Percentiles rank a stretch among this genome's conserved stretches.
These are phyloP conservation scores for Steccherinum ochraceum DNA, from an alignment of 768 basidiomycete genomes.

Conservation along the genomic window DNA sequence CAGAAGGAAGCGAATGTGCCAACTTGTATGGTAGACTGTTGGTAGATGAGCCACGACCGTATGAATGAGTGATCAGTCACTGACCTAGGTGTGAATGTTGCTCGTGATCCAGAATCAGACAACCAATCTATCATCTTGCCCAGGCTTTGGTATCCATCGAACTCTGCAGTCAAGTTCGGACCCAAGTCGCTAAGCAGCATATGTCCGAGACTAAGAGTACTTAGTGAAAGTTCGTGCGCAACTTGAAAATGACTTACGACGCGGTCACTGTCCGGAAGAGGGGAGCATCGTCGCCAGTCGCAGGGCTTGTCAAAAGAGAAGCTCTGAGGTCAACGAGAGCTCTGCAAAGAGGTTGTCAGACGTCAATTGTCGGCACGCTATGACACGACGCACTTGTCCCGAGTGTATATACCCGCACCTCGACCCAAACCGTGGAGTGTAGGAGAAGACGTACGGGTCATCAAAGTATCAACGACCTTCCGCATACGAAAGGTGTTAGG, in stretches of 20 bases:
- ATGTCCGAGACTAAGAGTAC: slow-evolving; percentile 53
- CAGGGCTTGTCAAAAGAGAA: slow-evolving; percentile 4
- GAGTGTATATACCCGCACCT: slow-evolving; percentile 28
- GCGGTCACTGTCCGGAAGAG: slow-evolving; percentile 13
- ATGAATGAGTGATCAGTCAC: no score
- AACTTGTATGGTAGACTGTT: slow-evolving; percentile 31
- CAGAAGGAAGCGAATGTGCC: slow-evolving; percentile 23
- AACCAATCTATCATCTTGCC: background rate
- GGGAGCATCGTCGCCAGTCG: background rate
- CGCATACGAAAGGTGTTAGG: slow-evolving; percentile 52
- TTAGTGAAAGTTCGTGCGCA: no score
- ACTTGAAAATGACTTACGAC: slow-evolving; percentile 20
- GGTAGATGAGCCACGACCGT: no score
- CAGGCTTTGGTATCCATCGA: background rate
- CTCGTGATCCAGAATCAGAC: background rate
- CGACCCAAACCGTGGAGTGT: slow-evolving; percentile 27
- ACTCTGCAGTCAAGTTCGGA: background rate
- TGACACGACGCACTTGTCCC: slow-evolving; percentile 28
- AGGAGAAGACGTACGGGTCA: background rate
- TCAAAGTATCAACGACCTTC: slow-evolving; percentile 55
- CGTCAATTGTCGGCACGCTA: no score
- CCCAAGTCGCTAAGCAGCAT: slow-evolving; percentile 34
- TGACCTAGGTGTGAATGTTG: background rate
- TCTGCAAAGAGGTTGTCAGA: slow-evolving; percentile 24
- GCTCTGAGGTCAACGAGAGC: slow-evolving; percentile 7